phyloP scores from a whole-genome alignment of 179 eudicot genomes.

The Carnegiea gigantea region DNA sequence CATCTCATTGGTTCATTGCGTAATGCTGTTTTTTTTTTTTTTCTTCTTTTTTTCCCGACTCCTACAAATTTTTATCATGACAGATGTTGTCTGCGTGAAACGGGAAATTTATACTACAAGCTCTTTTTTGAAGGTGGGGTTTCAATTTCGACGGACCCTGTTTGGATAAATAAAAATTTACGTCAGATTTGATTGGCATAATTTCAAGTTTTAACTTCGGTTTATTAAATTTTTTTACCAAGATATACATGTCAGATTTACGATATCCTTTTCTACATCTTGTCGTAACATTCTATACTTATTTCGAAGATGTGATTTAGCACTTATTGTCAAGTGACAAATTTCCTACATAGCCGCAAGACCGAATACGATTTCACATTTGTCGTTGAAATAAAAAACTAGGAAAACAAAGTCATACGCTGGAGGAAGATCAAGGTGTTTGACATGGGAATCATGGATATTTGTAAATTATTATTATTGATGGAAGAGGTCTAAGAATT shows the following conservation, averaged over 20 bases:
- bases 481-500: not conserved
- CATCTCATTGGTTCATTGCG: not conserved
- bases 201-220: too few relatives aligned
- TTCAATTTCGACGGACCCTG: not conserved
- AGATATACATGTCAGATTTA: too few relatives aligned
- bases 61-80: too few relatives aligned
- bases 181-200: not conserved
- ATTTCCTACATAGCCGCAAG: not conserved
- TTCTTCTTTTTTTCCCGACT: too few relatives aligned
- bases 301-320: not conserved
- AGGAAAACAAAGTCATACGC: not conserved
- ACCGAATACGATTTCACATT: not conserved
- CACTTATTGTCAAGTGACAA: not conserved
- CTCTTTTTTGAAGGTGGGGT: not conserved
- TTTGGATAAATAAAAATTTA: too few relatives aligned
- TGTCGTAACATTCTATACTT: not conserved
- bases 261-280: not conserved
- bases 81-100: too few relatives aligned
- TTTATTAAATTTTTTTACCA: too few relatives aligned
- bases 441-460: not conserved
- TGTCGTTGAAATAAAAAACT: not conserved
- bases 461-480: not conserved
- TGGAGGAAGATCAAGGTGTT: not conserved
- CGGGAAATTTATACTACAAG: too few relatives aligned
- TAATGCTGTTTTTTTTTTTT: not conserved